Percentiles rank a stretch among this genome's conserved stretches.
phyloP scores from a whole-genome alignment of 148 eudicot species.

The Heliamphora exappendiculata region DNA sequence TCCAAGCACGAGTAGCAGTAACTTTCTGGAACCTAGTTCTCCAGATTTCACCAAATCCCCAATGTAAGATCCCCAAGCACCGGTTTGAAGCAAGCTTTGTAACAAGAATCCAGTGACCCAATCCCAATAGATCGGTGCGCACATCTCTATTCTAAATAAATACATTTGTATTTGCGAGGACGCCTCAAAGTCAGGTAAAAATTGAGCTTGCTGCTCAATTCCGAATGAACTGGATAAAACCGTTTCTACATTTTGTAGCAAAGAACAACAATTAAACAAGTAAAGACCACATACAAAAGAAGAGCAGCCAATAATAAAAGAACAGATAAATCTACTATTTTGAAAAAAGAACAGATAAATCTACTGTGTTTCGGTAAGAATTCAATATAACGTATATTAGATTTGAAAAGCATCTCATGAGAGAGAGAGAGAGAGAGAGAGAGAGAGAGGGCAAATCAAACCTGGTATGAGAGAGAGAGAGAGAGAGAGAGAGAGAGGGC shows the following conservation, averaged over 20 bases:
- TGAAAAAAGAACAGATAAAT: not conserved
- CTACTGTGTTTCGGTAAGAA: not conserved
- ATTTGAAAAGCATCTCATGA: not conserved
- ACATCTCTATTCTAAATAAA: not conserved
- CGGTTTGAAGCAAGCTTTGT: not conserved
- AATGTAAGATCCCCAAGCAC: not conserved
- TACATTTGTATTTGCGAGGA: too few species aligned
- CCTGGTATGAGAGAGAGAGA: not conserved
- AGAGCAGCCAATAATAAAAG: not conserved
- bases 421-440: not conserved
- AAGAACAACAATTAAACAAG: too few species aligned
- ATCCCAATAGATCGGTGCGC: not conserved
- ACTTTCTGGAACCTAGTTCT: not conserved
- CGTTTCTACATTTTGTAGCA: not conserved
- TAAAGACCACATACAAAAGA: not conserved
- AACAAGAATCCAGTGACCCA: not conserved
- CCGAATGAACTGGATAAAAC: not conserved
- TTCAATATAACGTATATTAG: not conserved
- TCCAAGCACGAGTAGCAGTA: not conserved
- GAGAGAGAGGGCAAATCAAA: not conserved
- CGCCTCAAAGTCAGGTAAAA: not conserved
- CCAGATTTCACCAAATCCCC: constrained; percentile 4
- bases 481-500: not conserved
- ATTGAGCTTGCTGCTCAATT: not conserved
- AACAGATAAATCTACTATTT: too few species aligned